Base-by-base conservation (phyloP, 2,329 filamentous ascomycete species). In the Emydomyces testavorans region DNA sequence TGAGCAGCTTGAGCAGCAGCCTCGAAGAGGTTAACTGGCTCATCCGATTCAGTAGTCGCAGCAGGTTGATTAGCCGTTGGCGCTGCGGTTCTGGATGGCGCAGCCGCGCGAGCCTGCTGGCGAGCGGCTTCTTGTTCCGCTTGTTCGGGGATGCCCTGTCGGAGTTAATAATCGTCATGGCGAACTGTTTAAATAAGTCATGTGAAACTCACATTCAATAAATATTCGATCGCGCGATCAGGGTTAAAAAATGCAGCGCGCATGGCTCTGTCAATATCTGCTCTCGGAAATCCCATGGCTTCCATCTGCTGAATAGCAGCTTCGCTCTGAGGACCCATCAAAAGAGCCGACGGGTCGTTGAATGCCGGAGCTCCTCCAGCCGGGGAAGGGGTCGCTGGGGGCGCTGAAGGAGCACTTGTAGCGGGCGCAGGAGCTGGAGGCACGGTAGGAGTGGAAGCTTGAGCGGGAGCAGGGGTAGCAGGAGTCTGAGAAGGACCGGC, bases 221-320 rank as follows among this genome's bases (percentile, higher is more conserved):
- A 78, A 62, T 98, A 98, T 66, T 98, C 92, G 49, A 98, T 90
- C 46, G 92, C 92, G 59, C 92, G 87, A 66, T 96, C 90, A 11
- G 90, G 88, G 71, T 98, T 98, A 75, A 84, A 93, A 68, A 86
- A 98, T 11, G 92, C 92, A 54, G 92, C 92, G 61, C 90, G 85
- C 83, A 98, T 92, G 44, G 92, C 92, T 40, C 83, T 79, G 58
- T 95, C 88, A 57, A 95, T 94, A 62, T 94, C 84, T 45, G 79
- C 73, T 61, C 89, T 78, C 60, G 85, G 79, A 58, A 98, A 98
- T 6, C 92, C 92, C 92, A 98, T 98, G 56, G 83, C 83, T 70
- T 94, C 89, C 88, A 98, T 94, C 63, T 89, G 87, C 41, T 83
- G 77, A 60, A 96, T 83, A 31, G 87, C 88, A 57, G 82, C 80